These are phyloP conservation scores for Neonectria neomacrospora DNA, from an alignment of 2,329 filamentous ascomycete genomes.

Conservation along the genomic window DNA sequence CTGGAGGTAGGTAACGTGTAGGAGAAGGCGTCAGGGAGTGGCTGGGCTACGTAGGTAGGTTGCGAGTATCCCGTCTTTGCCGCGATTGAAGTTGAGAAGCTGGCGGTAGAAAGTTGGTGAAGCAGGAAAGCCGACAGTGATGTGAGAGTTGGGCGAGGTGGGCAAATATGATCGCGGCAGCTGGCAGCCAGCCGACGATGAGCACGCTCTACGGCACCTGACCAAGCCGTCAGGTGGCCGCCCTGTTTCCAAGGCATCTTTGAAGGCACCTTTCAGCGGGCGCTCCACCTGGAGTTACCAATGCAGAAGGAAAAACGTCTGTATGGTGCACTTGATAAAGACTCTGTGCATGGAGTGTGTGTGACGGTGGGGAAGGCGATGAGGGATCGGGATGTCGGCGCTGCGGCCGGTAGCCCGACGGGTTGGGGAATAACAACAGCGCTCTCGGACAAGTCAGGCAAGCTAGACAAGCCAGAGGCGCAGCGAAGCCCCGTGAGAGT, in stretches of 20 bases:
- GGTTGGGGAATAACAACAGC: neutral
- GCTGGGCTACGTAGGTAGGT: neutral
- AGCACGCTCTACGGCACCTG: constrained; percentile 33
- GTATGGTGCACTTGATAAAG: neutral
- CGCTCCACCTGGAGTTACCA: constrained; percentile 10
- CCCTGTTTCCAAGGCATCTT: constrained; percentile 25
- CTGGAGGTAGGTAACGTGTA: neutral
- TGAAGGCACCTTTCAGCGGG: neutral
- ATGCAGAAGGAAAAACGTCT: neutral
- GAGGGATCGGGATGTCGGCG: neutral
- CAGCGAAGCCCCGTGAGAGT: neutral
- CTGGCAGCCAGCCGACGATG: constrained; percentile 31
- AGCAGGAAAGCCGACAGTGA: neutral
- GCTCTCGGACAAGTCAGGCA: neutral
- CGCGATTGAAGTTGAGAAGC: neutral
- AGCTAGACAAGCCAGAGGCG: neutral
- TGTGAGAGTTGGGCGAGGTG: constrained; percentile 1
- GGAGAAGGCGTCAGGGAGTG: neutral
- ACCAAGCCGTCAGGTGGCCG: constrained; percentile 29
- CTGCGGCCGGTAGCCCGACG: neutral
- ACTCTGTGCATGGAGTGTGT: constrained; percentile 2
- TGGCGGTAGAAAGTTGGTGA: constrained; percentile 2
- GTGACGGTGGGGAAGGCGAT: neutral
- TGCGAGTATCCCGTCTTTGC: neutral
- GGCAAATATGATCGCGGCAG: constrained; percentile 14